Percentiles rank a stretch among this genome's conserved stretches.
Conservation (phyloP, 2,329 filamentous ascomycete species). For the Beauveria brongniartii region DNA sequence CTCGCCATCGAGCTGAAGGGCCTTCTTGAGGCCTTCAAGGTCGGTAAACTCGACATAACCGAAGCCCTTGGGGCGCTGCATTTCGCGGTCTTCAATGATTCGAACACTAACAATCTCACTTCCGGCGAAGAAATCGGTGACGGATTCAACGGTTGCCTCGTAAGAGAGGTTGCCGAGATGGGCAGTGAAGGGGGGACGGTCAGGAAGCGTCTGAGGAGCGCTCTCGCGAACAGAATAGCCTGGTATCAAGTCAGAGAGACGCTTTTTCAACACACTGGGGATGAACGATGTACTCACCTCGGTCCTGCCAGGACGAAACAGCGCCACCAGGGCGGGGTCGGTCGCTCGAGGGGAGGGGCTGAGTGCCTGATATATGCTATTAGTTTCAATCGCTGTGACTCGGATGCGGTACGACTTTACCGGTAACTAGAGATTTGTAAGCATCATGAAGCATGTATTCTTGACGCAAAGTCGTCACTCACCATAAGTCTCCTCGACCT, state of each 20-base stretch:
- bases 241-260: slow-evolving; percentile 22
- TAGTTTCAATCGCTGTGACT: neutral
- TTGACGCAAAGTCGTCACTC: slow-evolving; percentile 15
- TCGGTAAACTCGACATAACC: slow-evolving; percentile 92
- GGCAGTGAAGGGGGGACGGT: slow-evolving; percentile 88
- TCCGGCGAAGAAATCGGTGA: slow-evolving; percentile 75
- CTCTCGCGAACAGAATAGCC: slow-evolving; percentile 62
- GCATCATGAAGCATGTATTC: slow-evolving; percentile 10
- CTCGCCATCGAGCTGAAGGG: slow-evolving; percentile 71
- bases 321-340: slow-evolving; percentile 30
- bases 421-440: slow-evolving; percentile 27
- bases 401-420: slow-evolving; percentile 20
- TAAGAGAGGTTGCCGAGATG: slow-evolving; percentile 96
- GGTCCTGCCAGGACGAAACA: slow-evolving; percentile 34
- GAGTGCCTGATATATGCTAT: slow-evolving; percentile 36
- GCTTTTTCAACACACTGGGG: neutral
- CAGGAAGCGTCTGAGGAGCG: slow-evolving; percentile 65
- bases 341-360: slow-evolving; percentile 45
- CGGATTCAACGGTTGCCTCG: slow-evolving; percentile 76
- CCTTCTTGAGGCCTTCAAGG: slow-evolving; percentile 84
- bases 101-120: slow-evolving; percentile 86
- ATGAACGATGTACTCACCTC: slow-evolving; percentile 27
- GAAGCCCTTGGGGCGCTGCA: slow-evolving; percentile 92
- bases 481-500: slow-evolving; percentile 88
- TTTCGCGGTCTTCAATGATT: slow-evolving; percentile 93